Evolutionary conservation across 2,329 filamentous ascomycete genomes (phyloP).

Genomic region (Dothidotthia symphoricarpi): DNA sequence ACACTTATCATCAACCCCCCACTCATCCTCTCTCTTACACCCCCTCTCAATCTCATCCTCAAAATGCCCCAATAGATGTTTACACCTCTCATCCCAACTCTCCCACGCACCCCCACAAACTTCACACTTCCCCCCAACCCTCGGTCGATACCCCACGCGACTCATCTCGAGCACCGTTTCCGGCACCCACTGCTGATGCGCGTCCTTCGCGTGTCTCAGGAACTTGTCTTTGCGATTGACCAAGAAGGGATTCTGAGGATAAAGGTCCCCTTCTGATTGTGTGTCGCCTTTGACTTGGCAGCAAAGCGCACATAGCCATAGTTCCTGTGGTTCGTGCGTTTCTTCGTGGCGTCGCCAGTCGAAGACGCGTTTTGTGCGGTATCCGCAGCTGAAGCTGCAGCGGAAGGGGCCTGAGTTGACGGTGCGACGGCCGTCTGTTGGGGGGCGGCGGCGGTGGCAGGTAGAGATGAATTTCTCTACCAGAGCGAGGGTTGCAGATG

Average conservation of each 20-base stretch:
- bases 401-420: slow-evolving; percentile 22
- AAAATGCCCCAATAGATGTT: slow-evolving; percentile 22
- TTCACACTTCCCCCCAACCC: slow-evolving; percentile 13
- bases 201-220: slow-evolving; percentile 18
- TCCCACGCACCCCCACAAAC: slow-evolving; percentile 9
- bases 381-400: slow-evolving; percentile 28
- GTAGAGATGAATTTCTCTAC: slow-evolving; percentile 20
- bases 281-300: slow-evolving; percentile 2
- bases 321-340: slow-evolving; percentile 28
- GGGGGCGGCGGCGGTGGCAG: slow-evolving; percentile 15
- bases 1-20: neutral
- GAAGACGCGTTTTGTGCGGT: slow-evolving; percentile 22
- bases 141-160: slow-evolving; percentile 13
- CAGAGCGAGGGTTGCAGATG: slow-evolving; percentile 7
- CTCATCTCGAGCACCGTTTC: slow-evolving; percentile 17
- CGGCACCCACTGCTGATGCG: slow-evolving; percentile 9
- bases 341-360: slow-evolving; percentile 33
- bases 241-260: slow-evolving; percentile 13
- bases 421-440: slow-evolving; percentile 21
- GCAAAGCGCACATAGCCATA: slow-evolving; percentile 25
- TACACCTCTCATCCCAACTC: slow-evolving; percentile 24
- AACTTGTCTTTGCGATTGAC: slow-evolving; percentile 29
- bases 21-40: slow-evolving; percentile 2
- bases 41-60: slow-evolving; percentile 12
- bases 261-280: neutral